Percentiles rank a stretch among this genome's conserved stretches.
These are phyloP conservation scores for Schizonepeta tenuifolia DNA, from an alignment of 257 asterid genomes.

Conservation along the genomic window DNA sequence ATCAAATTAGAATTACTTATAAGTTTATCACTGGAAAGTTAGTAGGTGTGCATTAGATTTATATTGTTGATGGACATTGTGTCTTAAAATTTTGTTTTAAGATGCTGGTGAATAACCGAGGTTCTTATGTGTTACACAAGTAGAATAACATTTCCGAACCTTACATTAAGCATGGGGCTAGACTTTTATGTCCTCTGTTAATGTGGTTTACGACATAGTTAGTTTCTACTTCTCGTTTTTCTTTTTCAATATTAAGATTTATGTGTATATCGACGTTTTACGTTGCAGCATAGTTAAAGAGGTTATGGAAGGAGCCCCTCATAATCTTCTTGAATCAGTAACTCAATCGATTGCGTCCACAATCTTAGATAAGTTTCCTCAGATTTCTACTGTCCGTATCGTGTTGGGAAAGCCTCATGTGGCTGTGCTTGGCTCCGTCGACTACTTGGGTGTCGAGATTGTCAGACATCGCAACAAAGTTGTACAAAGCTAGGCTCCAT, in stretches of 20 bases:
- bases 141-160: not conserved
- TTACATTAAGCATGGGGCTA: not conserved
- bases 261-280: not conserved
- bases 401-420: slow-evolving; percentile 93
- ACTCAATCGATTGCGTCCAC: slow-evolving; percentile 69
- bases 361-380: slow-evolving; percentile 53
- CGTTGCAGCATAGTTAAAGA: slow-evolving; percentile 68
- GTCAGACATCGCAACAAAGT: slow-evolving; percentile 43
- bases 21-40: not conserved
- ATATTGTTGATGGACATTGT: not conserved
- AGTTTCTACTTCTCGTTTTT: not conserved
- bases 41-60: not conserved
- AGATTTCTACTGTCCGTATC: slow-evolving; percentile 67
- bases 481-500: slow-evolving; percentile 25
- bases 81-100: not conserved
- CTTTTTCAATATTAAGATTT: not conserved
- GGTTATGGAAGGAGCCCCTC: slow-evolving; percentile 72
- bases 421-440: slow-evolving; percentile 75
- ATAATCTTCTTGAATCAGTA: slow-evolving; percentile 79
- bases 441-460: slow-evolving; percentile 89
- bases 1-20: not conserved
- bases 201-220: not conserved
- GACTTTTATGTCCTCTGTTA: too few species aligned
- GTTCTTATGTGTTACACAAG: not conserved
- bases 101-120: not conserved